phyloP scores from a whole-genome alignment of 768 basidiomycete species.

The Boletus rex-veris region DNA sequence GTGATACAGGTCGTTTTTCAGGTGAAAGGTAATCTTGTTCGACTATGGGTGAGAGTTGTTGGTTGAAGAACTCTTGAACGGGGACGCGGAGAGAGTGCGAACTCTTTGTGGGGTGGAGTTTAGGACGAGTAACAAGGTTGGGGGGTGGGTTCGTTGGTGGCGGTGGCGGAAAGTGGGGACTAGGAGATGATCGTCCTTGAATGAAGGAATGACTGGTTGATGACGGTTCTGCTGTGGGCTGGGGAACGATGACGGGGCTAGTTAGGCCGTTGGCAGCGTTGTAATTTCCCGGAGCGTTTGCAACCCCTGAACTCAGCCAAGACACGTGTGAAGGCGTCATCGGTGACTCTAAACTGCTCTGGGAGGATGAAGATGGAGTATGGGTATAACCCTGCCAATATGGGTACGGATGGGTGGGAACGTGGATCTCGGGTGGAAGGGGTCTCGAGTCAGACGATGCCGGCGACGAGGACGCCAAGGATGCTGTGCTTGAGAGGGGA shows the following conservation, averaged over 20 bases:
- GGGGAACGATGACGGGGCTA: background rate
- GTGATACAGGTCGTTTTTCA: conserved; percentile 36
- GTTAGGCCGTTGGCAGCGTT: conserved; percentile 2
- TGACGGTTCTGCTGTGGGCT: conserved; percentile 5
- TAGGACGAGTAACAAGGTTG: conserved; percentile 28
- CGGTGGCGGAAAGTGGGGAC: conserved; percentile 33
- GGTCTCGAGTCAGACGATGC: conserved; percentile 17
- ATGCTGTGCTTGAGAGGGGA: conserved; percentile 21
- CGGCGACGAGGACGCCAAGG: conserved; percentile 16
- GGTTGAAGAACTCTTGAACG: conserved; percentile 25
- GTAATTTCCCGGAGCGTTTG: conserved; percentile 3
- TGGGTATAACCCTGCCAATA: conserved; percentile 34
- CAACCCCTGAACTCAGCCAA: conserved; percentile 30
- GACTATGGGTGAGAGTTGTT: conserved; percentile 60
- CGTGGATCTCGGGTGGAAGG: conserved; percentile 32
- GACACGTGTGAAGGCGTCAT: conserved; percentile 39
- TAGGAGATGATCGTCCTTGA: conserved; percentile 25
- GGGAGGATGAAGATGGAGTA: conserved; percentile 28
- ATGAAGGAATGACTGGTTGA: conserved; percentile 13
- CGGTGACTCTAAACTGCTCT: conserved; percentile 32
- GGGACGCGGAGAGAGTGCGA: conserved; percentile 44
- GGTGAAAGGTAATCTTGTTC: conserved; percentile 65
- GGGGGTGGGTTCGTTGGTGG: conserved; percentile 32
- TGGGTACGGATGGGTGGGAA: conserved; percentile 32
- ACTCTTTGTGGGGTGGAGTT: conserved; percentile 34